A percentile compares a stretch with the other conserved stretches of the same genome.
phyloP scores from a whole-genome alignment of 768 basidiomycete species.

The Rubroboletus pulcherrimus region DNA sequence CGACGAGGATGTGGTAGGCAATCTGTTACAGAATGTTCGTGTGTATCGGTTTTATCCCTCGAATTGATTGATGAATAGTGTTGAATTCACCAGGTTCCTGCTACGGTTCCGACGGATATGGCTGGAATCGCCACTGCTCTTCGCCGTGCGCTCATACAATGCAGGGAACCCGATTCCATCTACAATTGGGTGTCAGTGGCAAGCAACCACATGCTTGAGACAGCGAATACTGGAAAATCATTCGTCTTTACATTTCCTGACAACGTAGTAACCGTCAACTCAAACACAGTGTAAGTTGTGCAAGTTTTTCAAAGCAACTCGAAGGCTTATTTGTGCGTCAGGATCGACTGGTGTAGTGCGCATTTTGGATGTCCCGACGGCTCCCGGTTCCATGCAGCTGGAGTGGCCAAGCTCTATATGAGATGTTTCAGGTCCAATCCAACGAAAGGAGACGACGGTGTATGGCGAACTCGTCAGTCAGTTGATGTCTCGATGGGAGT shows the following conservation, averaged over 20 bases:
- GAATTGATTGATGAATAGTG: not conserved
- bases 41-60: not conserved
- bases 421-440: slow-evolving; percentile 27
- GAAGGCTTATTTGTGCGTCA: not conserved
- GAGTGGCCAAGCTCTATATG: slow-evolving; percentile 17
- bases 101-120: slow-evolving; percentile 15
- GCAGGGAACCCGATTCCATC: slow-evolving; percentile 14
- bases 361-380: slow-evolving; percentile 21
- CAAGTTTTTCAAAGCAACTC: not conserved
- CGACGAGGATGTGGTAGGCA: slow-evolving; percentile 15
- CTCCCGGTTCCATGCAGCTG: slow-evolving; percentile 15
- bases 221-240: slow-evolving; percentile 15
- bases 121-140: slow-evolving; percentile 16
- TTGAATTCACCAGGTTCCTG: slow-evolving; percentile 6
- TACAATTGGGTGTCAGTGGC: slow-evolving; percentile 19
- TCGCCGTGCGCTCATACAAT: slow-evolving; percentile 12
- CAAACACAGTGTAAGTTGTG: slow-evolving; percentile 18
- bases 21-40: slow-evolving; percentile 21
- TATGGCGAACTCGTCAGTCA: slow-evolving; percentile 14
- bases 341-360: slow-evolving; percentile 22
- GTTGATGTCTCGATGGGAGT: slow-evolving; percentile 25
- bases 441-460: slow-evolving; percentile 16
- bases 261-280: slow-evolving; percentile 18
- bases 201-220: slow-evolving; percentile 16
- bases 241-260: slow-evolving; percentile 12